phyloP scores from a whole-genome alignment of 108 stramenopile species.

The Aureococcus anophagefferens region DNA sequence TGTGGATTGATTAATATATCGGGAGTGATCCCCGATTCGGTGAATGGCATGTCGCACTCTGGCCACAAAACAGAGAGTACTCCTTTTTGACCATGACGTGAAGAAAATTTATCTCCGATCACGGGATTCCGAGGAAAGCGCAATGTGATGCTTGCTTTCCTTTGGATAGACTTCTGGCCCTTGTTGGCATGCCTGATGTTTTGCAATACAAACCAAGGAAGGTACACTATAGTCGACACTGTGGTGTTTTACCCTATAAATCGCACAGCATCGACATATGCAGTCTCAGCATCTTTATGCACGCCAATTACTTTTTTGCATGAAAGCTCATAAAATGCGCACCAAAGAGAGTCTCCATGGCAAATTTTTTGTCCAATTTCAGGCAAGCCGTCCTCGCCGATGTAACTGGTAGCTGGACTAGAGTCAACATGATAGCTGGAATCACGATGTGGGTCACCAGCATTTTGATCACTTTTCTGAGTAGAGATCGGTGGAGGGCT shows the following conservation, averaged over 20 bases:
- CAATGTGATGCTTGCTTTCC: slow-evolving; percentile 69
- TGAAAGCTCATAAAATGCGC: slow-evolving; percentile 67
- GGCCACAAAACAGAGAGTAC: slow-evolving; percentile 97
- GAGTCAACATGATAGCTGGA: slow-evolving; percentile 47
- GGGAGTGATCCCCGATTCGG: slow-evolving; percentile 89
- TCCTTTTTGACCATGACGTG: slow-evolving; percentile 98
- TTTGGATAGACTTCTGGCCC: slow-evolving; percentile 17
- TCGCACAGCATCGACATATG: slow-evolving; percentile 77
- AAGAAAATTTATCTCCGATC: slow-evolving; percentile 97
- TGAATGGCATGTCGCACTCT: slow-evolving; percentile 73
- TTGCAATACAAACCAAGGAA: slow-evolving; percentile 5
- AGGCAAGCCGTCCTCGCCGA: slow-evolving; percentile 88
- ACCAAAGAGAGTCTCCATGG: slow-evolving; percentile 81
- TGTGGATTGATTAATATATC: slow-evolving; percentile 99
- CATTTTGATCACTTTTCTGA: no score
- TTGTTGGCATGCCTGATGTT: no score
- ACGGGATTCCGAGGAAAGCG: slow-evolving; percentile 91
- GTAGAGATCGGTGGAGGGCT: no score
- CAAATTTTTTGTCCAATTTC: slow-evolving; percentile 67
- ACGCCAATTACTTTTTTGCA: slow-evolving; percentile 52
- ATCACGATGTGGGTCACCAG: no score
- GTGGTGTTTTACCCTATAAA: slow-evolving; percentile 38
- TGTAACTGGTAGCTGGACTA: no score
- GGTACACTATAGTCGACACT: no score
- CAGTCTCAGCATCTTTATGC: slow-evolving; percentile 82